Percentiles rank a stretch among this genome's conserved stretches.
Evolutionary conservation across 2,329 filamentous ascomycete species (phyloP).

Genomic region (Cladosporium sp.): DNA sequence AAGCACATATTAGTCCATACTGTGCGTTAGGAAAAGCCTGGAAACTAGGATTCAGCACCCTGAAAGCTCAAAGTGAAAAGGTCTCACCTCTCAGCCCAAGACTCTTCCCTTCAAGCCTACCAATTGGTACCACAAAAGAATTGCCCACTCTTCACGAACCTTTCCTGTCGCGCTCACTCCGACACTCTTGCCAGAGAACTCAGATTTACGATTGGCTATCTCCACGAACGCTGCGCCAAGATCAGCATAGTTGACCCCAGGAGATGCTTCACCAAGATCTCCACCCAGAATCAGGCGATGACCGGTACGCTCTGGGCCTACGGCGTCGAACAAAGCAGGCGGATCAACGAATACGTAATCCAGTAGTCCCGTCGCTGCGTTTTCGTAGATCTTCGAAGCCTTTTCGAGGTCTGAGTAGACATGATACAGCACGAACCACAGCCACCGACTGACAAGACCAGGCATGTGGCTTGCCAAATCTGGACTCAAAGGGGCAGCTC

Average conservation of each 20-base stretch:
- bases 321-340: constrained; percentile 16
- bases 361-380: constrained; percentile 12
- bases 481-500: constrained; percentile 16
- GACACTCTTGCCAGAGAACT: constrained; percentile 18
- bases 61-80: not conserved
- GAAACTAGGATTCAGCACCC: too few relatives aligned
- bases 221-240: constrained; percentile 21
- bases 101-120: constrained; percentile 15
- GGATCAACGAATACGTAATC: constrained; percentile 19
- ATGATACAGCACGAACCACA: constrained; percentile 17
- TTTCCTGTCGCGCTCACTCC: constrained; percentile 19
- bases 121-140: constrained; percentile 14
- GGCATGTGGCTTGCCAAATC: not conserved
- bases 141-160: constrained; percentile 17
- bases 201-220: constrained; percentile 18
- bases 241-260: constrained; percentile 21
- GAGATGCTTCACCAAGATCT: not conserved
- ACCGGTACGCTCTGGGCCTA: constrained; percentile 15
- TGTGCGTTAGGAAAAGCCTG: too few relatives aligned
- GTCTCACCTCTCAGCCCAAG: constrained; percentile 10
- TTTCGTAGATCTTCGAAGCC: constrained; percentile 13
- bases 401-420: constrained; percentile 17
- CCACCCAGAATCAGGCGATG: constrained; percentile 15
- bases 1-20: too few relatives aligned
- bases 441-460: not conserved